These are phyloP conservation scores for Chytriomyces sp. DNA, from an alignment of 192 early-diverging fungal species.

Conservation along the genomic window DNA sequence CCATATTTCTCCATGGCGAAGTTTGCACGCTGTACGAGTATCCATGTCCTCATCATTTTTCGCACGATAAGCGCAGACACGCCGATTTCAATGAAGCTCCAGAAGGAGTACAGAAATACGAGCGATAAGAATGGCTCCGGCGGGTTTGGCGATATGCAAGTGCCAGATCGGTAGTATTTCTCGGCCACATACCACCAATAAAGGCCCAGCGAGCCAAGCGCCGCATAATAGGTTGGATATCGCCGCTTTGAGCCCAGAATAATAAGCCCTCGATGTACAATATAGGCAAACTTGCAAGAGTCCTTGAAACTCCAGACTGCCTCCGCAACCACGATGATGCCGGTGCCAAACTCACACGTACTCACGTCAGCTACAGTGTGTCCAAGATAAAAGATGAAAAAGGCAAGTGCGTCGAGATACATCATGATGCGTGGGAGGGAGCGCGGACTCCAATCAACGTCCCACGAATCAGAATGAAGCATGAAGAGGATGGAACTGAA, in stretches of 20 bases:
- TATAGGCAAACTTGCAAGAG: conserved; percentile 7
- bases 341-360: not conserved
- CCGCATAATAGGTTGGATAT: conserved; percentile 6
- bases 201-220: not conserved
- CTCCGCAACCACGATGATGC: too few relatives aligned
- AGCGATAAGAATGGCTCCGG: conserved; percentile 6
- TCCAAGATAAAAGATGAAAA: conserved; percentile 7
- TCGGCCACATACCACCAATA: not conserved
- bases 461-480: too few relatives aligned
- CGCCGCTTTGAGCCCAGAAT: conserved; percentile 13
- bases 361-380: not conserved
- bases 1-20: conserved; percentile 20
- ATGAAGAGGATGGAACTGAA: conserved; percentile 8
- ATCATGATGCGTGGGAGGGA: too few relatives aligned
- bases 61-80: conserved; percentile 12
- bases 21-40: not conserved
- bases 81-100: conserved; percentile 16
- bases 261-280: conserved; percentile 5
- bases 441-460: too few relatives aligned
- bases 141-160: not conserved
- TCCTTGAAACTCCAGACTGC: conserved; percentile 20
- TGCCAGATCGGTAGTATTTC: not conserved
- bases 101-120: conserved; percentile 12
- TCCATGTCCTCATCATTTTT: conserved; percentile 1
- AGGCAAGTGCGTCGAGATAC: not conserved